Conservation (phyloP, 441 rosid genomes). For the Bruguiera hainesii region DNA sequence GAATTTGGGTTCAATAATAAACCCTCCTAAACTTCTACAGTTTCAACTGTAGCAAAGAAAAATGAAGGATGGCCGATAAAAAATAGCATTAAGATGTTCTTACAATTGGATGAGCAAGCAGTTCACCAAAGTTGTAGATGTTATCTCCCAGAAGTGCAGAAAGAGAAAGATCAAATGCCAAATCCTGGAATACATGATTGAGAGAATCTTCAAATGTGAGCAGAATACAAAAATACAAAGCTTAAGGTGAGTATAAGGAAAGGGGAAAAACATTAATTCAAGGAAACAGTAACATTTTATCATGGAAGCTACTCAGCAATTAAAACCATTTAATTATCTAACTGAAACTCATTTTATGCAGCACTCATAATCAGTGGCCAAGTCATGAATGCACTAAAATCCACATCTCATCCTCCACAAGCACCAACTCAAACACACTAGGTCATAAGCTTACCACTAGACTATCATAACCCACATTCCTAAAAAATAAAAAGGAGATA, state of each 20-base stretch:
- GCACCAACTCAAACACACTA: too few relatives aligned
- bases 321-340: too few relatives aligned
- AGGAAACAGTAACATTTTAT: too few relatives aligned
- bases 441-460: too few relatives aligned
- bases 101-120: conserved; percentile 98
- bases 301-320: too few relatives aligned
- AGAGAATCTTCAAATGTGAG: conserved; percentile 5
- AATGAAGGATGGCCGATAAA: not conserved
- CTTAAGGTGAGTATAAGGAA: not conserved
- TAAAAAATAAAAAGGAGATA: too few relatives aligned
- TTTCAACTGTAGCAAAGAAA: not conserved
- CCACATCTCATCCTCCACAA: too few relatives aligned
- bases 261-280: not conserved
- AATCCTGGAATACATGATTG: conserved; percentile 49
- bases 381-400: too few relatives aligned
- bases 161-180: conserved; percentile 96
- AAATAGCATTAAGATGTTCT: conserved; percentile 27
- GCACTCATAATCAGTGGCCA: too few relatives aligned
- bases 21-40: not conserved
- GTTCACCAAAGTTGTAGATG: conserved; percentile 95
- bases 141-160: conserved; percentile 94
- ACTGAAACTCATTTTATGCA: too few relatives aligned
- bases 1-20: not conserved
- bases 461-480: too few relatives aligned
- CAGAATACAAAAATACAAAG: conserved; percentile 9